Conservation (phyloP, 2,329 filamentous ascomycete genomes). For the Mycosphaerella sp. region DNA sequence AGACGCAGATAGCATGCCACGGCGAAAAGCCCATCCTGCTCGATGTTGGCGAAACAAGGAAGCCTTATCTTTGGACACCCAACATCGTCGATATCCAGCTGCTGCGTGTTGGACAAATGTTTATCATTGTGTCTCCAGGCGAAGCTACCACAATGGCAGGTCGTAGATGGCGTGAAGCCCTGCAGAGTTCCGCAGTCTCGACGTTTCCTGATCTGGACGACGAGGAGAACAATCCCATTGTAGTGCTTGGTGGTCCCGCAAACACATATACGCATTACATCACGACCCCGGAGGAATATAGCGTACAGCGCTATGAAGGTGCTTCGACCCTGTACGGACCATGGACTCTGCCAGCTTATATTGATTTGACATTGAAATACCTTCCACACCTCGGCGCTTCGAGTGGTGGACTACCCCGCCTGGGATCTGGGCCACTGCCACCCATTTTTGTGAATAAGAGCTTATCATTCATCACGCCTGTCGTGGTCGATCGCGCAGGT, state of each 20-base stretch:
- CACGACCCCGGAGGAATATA: conserved; percentile 72
- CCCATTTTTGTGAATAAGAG: conserved; percentile 73
- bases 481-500: conserved; percentile 65
- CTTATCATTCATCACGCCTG: conserved; percentile 71
- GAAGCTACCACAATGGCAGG: conserved; percentile 93
- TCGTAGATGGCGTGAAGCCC: conserved; percentile 72
- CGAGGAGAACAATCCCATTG: conserved; percentile 54
- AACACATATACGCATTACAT: conserved; percentile 88
- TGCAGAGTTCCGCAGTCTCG: conserved; percentile 47
- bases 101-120: conserved; percentile 74
- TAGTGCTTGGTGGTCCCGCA: conserved; percentile 79
- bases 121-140: conserved; percentile 77
- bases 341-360: conserved; percentile 76
- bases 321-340: conserved; percentile 83
- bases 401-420: conserved; percentile 32
- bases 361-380: conserved; percentile 73
- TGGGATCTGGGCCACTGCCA: conserved; percentile 53
- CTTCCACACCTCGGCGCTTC: conserved; percentile 57
- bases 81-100: conserved; percentile 88
- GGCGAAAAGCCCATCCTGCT: conserved; percentile 76
- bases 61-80: conserved; percentile 80
- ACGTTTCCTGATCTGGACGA: conserved; percentile 31
- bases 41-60: conserved; percentile 73
- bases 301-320: conserved; percentile 87
- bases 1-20: conserved; percentile 70